Base-by-base conservation (phyloP, 345 rosid species). In the Ceriops decandra region DNA sequence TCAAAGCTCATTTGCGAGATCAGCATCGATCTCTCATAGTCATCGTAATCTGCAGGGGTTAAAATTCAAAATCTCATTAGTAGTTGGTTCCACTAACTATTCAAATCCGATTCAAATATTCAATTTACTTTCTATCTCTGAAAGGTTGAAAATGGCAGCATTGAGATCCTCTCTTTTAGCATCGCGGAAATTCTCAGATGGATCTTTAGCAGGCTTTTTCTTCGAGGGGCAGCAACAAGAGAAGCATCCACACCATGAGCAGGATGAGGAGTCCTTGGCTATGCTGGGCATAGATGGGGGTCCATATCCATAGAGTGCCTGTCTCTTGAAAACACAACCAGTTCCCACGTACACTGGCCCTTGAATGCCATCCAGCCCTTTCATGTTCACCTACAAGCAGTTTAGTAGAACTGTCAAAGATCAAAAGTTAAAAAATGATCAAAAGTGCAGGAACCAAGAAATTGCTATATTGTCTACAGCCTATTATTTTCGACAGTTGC, bases 261-360 rank as follows among this genome's bases (percentile, higher is more conserved):
- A 77, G 28, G 88, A 90, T 28, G 96, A 86, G 0, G 97, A 85
- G 32, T 78, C 70, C 77, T 85, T 87, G 16, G 90, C 81, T 73
- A 91, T 76, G 61, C 64, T 84, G 2, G 96, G 96, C 86, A 86
- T 84, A 20, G 92, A 82, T 68, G 97, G 83, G 57, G 98, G 98
- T 32, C 93, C 90, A 60, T 93, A 93, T 52, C 98, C 97, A 21
- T 93, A 93, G 57, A 93, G 91, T 32, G 97, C 99, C 79, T 90
- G 95, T 80, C 97, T 83, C 57, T 91, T 88, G 85, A 91, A 95
- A 75, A 89, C 92, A 72, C 87, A 82, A 81, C 99, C 97, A 3
- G 96, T 91, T 66, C 98, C 98, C 67, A 93, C 97, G 77, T 93
- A 91, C 36, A 91, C 89, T 13, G 97, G 99, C 52, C 97, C 97